Evolutionary conservation across 1,139 yeast genomes (phyloP).

Genomic region (Candida frijolesensis): DNA sequence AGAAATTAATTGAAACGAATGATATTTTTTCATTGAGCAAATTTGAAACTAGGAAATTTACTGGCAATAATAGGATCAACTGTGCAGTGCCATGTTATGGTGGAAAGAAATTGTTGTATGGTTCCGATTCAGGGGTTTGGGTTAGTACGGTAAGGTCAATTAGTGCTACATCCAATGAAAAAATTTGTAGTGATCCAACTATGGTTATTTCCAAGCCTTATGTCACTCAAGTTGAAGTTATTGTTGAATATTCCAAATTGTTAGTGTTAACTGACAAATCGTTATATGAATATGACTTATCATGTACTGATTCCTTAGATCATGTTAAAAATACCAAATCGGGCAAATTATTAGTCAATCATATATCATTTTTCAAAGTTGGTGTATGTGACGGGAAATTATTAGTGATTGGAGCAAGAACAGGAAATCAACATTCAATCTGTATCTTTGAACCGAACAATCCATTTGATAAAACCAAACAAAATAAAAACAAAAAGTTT

Average conservation of each 20-base stretch:
- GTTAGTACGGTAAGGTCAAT: constrained; percentile 63
- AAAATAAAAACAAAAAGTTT: constrained; percentile 65
- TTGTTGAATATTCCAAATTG: constrained; percentile 87
- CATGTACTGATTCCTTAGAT: constrained; percentile 68
- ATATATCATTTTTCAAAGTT: constrained; percentile 85
- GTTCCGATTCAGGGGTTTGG: constrained; percentile 91
- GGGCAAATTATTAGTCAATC: constrained; percentile 79
- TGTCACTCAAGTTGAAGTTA: constrained; percentile 86
- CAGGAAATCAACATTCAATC: constrained; percentile 73
- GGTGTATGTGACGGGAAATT: constrained; percentile 91
- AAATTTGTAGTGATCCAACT: constrained; percentile 71
- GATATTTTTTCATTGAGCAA: constrained; percentile 82
- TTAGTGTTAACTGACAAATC: constrained; percentile 82
- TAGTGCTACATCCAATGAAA: constrained; percentile 45
- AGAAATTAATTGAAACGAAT: constrained; percentile 65
- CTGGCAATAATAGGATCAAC: constrained; percentile 72
- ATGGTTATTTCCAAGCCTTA: constrained; percentile 74
- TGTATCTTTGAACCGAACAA: constrained; percentile 80
- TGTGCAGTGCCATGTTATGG: constrained; percentile 96
- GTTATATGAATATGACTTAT: constrained; percentile 78
- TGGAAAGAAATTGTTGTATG: constrained; percentile 86
- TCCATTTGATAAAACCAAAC: constrained; percentile 58
- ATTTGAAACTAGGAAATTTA: constrained; percentile 71
- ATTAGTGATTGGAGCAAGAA: constrained; percentile 86
- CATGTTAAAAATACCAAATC: constrained; percentile 69